phyloP scores from a whole-genome alignment of 768 basidiomycete species.

The Mycena sanguinolenta region DNA sequence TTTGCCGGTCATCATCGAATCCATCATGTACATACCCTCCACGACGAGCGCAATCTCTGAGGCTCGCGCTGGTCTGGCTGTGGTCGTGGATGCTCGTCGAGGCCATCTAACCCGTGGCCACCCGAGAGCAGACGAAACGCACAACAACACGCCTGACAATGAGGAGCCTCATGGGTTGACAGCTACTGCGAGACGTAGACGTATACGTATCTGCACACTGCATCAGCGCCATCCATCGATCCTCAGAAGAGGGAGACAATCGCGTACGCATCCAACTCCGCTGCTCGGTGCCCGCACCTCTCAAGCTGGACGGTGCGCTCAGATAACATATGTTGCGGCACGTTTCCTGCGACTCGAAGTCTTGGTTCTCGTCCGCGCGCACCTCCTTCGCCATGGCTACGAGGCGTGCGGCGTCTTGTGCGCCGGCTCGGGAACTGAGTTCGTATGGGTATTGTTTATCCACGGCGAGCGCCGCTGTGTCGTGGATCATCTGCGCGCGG shows the following conservation, averaged over 20 bases:
- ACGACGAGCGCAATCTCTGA: slow-evolving; percentile 95
- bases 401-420: slow-evolving; percentile 85
- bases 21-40: slow-evolving; percentile 87
- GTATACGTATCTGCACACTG: slow-evolving; percentile 57
- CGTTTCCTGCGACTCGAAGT: slow-evolving; percentile 85
- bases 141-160: slow-evolving; percentile 92
- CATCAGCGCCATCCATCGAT: too few species aligned
- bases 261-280: slow-evolving; percentile 86
- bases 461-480: slow-evolving; percentile 60
- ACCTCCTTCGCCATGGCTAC: slow-evolving; percentile 71
- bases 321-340: slow-evolving; percentile 83
- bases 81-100: slow-evolving; percentile 95
- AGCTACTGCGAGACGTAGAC: slow-evolving; percentile 84
- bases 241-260: slow-evolving; percentile 40
- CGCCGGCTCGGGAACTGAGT: slow-evolving; percentile 75
- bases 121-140: slow-evolving; percentile 43
- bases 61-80: slow-evolving; percentile 92
- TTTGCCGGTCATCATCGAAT: slow-evolving; percentile 82
- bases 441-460: slow-evolving; percentile 75
- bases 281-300: slow-evolving; percentile 86
- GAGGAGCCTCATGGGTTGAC: slow-evolving; percentile 94
- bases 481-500: too few species aligned
- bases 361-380: slow-evolving; percentile 68
- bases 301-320: slow-evolving; percentile 73
- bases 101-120: slow-evolving; percentile 75